These are phyloP conservation scores for Lumnitzera racemosa DNA, from an alignment of 345 rosid genomes.

Conservation along the genomic window DNA sequence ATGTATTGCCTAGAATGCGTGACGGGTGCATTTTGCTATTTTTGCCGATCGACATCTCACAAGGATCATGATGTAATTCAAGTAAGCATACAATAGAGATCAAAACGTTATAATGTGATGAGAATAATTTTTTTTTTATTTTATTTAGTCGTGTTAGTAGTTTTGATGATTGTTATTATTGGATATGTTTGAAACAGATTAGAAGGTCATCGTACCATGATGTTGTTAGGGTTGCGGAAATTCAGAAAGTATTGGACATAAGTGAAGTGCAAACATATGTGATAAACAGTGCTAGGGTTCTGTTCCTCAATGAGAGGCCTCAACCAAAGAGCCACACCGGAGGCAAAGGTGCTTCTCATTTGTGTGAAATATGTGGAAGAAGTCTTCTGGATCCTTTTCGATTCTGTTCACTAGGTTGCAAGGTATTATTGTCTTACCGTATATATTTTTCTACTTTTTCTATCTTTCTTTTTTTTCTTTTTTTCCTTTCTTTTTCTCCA, in stretches of 20 bases:
- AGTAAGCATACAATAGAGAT: not conserved
- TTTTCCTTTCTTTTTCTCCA: too few relatives aligned
- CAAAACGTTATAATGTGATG: not conserved
- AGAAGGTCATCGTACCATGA: constrained; percentile 16
- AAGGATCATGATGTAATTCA: constrained; percentile 13
- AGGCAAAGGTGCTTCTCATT: constrained; percentile 5
- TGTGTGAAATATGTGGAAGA: constrained; percentile 10
- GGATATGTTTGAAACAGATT: constrained; percentile 1
- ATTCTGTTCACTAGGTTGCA: constrained; percentile 15
- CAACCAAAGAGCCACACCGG: constrained; percentile 6
- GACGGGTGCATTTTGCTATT: constrained; percentile 9
- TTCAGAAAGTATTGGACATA: constrained; percentile 9
- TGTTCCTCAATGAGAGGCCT: constrained; percentile 17
- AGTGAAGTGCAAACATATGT: constrained; percentile 11
- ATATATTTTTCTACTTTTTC: too few relatives aligned
- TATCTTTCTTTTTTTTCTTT: too few relatives aligned
- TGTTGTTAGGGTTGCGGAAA: constrained; percentile 13
- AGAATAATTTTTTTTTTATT: not conserved
- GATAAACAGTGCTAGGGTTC: constrained; percentile 13
- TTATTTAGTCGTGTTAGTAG: too few relatives aligned
- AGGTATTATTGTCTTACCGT: constrained; percentile 1
- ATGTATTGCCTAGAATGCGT: constrained; percentile 14
- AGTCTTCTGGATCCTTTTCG: constrained; percentile 12
- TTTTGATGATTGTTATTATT: not conserved
- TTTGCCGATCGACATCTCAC: constrained; percentile 14